Evolutionary conservation across 257 asterid species (phyloP), one percentile per base, ranked within the genome.

Genomic region (Rhazya stricta): DNA sequence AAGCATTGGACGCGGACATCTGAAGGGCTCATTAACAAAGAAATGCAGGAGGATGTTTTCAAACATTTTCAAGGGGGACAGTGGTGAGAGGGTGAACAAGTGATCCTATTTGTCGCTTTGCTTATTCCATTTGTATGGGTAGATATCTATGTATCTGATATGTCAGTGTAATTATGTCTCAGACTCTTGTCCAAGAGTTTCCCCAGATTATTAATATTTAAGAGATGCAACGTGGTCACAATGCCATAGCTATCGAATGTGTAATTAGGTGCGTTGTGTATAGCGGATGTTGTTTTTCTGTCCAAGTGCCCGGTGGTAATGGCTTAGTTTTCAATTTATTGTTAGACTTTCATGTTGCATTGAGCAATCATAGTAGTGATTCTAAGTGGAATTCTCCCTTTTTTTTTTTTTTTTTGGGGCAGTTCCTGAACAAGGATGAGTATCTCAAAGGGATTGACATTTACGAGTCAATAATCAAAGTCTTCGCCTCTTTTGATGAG

Each of bases 341-440:
- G 34, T 18, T 36, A 18, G 11, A 3, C 43, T 62, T 63, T 76
- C 42, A 51, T 9, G 29, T 58, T 60, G 13, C 21, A 60, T 61
- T 74, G 43, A 45, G 43, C 36, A 36, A 11, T 5, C 21, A 32
- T 21, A 32, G 23, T 12, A 61, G 48, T 6, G 18, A 60, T 29
- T 74, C 13, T 1, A 61, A 74, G 61, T 62, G 62, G 71, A 61
- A 41, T 53, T 27, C 3, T 69, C 36, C 43, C 1, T 42, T 23
- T 34, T 3, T 45, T 68, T 54, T 77, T 10, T 50, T 71, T 69
- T 46, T 46, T n/a, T n/a, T n/a, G n/a, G n/a, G 21, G 91, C 96
- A 93, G 97, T 94, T 90, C 80, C 73, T 94, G 91, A 91, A 89
- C 91, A 87, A 89, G 94, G 89, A 91, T 37, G 97, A 90, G 80